Evolutionary conservation across 2,329 filamentous ascomycete species (phyloP).

Genomic region (Xylaria polymorpha): DNA sequence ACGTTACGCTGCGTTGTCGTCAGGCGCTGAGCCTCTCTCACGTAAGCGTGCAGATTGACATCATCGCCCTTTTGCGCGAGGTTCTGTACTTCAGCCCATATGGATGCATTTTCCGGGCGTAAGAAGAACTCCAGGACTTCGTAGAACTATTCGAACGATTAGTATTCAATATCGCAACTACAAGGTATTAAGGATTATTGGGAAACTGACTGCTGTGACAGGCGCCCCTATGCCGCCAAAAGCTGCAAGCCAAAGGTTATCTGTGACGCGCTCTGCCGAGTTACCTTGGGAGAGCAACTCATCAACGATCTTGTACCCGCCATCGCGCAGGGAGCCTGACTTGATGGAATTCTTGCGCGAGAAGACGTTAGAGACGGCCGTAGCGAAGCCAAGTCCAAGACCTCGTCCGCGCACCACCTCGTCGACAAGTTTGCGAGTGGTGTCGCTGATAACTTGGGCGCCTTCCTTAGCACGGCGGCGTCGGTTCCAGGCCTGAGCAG

Average conservation of each 20-base stretch:
- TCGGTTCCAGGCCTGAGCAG: slow-evolving; percentile 59
- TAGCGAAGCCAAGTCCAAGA: slow-evolving; percentile 44
- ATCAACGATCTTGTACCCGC: slow-evolving; percentile 54
- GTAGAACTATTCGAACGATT: slow-evolving; percentile 52
- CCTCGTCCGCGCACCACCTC: slow-evolving; percentile 51
- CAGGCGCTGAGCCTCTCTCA: slow-evolving; percentile 56
- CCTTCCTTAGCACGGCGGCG: slow-evolving; percentile 57
- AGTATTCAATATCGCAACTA: slow-evolving; percentile 1
- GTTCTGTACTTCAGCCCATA: slow-evolving; percentile 58
- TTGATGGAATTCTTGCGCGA: slow-evolving; percentile 49
- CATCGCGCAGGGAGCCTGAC: slow-evolving; percentile 54
- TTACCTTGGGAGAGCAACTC: slow-evolving; percentile 52
- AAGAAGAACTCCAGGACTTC: slow-evolving; percentile 59
- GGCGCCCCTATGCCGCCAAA: slow-evolving; percentile 56
- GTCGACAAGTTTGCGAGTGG: slow-evolving; percentile 55
- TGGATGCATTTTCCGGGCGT: slow-evolving; percentile 53
- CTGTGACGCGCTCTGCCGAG: slow-evolving; percentile 51
- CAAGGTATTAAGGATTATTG: not conserved
- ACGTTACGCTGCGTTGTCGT: slow-evolving; percentile 56
- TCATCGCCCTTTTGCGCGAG: slow-evolving; percentile 53
- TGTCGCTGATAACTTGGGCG: slow-evolving; percentile 52
- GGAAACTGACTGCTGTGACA: slow-evolving; percentile 52
- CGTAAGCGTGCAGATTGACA: slow-evolving; percentile 52
- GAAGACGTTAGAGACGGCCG: slow-evolving; percentile 47
- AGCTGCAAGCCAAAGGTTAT: slow-evolving; percentile 54